phyloP scores from a whole-genome alignment of 2,329 filamentous ascomycete species.

The Arthrobotrys musiformis region DNA sequence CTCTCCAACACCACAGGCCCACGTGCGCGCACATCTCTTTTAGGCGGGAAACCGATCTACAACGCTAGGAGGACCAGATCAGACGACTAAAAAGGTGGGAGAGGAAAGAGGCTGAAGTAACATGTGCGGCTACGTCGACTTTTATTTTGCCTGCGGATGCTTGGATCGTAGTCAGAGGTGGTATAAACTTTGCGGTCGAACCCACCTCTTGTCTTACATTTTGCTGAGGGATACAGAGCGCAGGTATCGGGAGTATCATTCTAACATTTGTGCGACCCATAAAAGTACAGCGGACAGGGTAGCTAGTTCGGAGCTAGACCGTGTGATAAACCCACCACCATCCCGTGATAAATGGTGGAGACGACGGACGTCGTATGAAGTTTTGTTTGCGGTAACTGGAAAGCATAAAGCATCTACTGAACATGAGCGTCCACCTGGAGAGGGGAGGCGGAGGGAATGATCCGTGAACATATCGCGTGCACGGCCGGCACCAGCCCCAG shows the following conservation, averaged over 20 bases:
- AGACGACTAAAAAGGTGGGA: too few relatives aligned
- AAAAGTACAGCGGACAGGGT: background rate
- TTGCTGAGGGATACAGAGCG: background rate
- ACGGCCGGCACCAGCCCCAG: background rate
- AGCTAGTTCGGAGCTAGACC: too few relatives aligned
- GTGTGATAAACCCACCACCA: background rate
- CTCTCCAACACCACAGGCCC: too few relatives aligned
- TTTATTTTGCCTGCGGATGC: conserved; percentile 2
- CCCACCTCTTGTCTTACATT: background rate
- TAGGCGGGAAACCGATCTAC: too few relatives aligned
- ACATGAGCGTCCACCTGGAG: too few relatives aligned
- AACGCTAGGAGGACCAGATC: too few relatives aligned
- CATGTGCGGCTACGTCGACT: background rate
- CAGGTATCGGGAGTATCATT: background rate
- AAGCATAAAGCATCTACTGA: background rate
- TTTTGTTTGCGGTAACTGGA: background rate
- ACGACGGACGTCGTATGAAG: background rate
- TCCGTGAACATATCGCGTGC: too few relatives aligned
- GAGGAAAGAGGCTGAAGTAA: too few relatives aligned
- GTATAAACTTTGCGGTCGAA: conserved; percentile 5
- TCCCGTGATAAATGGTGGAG: background rate
- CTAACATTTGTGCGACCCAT: background rate
- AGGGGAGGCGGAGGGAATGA: too few relatives aligned
- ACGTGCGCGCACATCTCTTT: too few relatives aligned
- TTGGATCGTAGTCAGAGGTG: background rate